phyloP scores from a whole-genome alignment of 2,329 filamentous ascomycete species.

The Aspergillus alliaceus region DNA sequence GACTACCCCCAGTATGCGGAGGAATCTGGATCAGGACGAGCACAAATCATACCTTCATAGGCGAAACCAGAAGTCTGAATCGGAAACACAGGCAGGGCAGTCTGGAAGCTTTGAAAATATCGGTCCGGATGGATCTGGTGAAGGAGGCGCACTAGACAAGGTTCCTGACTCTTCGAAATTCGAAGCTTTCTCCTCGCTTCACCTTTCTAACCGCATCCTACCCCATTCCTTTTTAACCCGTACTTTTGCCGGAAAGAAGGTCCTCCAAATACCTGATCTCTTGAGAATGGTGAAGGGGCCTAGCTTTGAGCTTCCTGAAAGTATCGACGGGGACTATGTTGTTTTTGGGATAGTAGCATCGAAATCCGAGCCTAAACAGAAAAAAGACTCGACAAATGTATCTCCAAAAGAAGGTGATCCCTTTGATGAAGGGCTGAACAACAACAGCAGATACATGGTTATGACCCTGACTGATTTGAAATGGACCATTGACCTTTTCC shows the following conservation, averaged over 20 bases:
- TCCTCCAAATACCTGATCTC: slow-evolving; percentile 76
- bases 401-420: slow-evolving; percentile 46
- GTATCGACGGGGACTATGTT: slow-evolving; percentile 85
- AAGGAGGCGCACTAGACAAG: slow-evolving; percentile 19
- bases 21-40: slow-evolving; percentile 12
- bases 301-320: slow-evolving; percentile 71
- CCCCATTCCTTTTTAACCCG: slow-evolving; percentile 78
- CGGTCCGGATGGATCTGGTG: slow-evolving; percentile 12
- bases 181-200: slow-evolving; percentile 81
- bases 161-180: slow-evolving; percentile 62
- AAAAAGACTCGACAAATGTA: slow-evolving; percentile 47
- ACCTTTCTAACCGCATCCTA: slow-evolving; percentile 79
- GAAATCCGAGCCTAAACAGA: slow-evolving; percentile 76
- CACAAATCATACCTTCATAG: slow-evolving; percentile 22
- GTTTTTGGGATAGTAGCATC: slow-evolving; percentile 83
- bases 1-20: slow-evolving; percentile 32
- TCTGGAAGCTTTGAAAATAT: slow-evolving; percentile 16
- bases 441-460: slow-evolving; percentile 84
- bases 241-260: slow-evolving; percentile 74
- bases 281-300: slow-evolving; percentile 79
- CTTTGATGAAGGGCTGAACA: slow-evolving; percentile 56
- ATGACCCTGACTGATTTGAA: slow-evolving; percentile 83
- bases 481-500: slow-evolving; percentile 86
- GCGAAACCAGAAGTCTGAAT: slow-evolving; percentile 24
- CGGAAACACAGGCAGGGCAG: slow-evolving; percentile 14